Percentiles rank a stretch among this genome's conserved stretches.
phyloP scores from a whole-genome alignment of 352 stramenopile genomes.

The Globisporangium splendens region DNA sequence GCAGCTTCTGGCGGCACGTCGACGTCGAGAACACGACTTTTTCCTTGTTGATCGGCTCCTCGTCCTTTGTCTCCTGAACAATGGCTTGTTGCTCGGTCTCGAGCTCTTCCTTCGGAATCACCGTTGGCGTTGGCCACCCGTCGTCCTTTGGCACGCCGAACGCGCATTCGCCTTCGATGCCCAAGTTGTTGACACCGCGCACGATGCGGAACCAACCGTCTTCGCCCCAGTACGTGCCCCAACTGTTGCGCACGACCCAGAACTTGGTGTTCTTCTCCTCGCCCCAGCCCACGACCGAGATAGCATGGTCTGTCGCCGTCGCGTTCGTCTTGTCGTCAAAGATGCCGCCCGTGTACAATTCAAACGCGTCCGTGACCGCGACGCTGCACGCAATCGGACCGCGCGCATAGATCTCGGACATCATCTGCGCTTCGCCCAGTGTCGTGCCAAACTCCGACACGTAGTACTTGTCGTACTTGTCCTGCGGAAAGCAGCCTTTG shows the following conservation, averaged over 20 bases:
- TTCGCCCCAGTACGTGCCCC: constrained; percentile 95
- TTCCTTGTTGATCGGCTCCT: constrained; percentile 17
- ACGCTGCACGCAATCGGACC: constrained; percentile 94
- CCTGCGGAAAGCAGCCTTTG: constrained; percentile 86
- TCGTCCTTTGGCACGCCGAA: constrained; percentile 87
- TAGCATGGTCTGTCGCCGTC: constrained; percentile 84
- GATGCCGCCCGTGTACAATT: constrained; percentile 93
- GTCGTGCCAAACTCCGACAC: constrained; percentile 94
- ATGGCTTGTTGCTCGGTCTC: constrained; percentile 12
- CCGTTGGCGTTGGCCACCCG: constrained; percentile 56
- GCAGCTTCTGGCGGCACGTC: constrained; percentile 59
- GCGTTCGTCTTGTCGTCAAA: constrained; percentile 89
- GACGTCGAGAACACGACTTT: constrained; percentile 15
- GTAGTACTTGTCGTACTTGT: constrained; percentile 93
- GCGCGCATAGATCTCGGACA: constrained; percentile 95
- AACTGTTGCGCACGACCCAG: constrained; percentile 96
- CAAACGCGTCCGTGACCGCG: constrained; percentile 85
- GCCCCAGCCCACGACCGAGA: constrained; percentile 96
- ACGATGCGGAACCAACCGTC: constrained; percentile 94
- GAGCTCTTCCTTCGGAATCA: constrained; percentile 6
- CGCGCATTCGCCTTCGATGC: constrained; percentile 92
- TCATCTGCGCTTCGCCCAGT: constrained; percentile 90
- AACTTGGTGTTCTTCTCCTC: constrained; percentile 83
- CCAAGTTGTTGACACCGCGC: constrained; percentile 90
- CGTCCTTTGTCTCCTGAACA: constrained; percentile 9